Evolutionary conservation across 2,329 filamentous ascomycete species (phyloP), one percentile per base, ranked within the genome.

Genomic region (Tolypocladium tropicale): DNA sequence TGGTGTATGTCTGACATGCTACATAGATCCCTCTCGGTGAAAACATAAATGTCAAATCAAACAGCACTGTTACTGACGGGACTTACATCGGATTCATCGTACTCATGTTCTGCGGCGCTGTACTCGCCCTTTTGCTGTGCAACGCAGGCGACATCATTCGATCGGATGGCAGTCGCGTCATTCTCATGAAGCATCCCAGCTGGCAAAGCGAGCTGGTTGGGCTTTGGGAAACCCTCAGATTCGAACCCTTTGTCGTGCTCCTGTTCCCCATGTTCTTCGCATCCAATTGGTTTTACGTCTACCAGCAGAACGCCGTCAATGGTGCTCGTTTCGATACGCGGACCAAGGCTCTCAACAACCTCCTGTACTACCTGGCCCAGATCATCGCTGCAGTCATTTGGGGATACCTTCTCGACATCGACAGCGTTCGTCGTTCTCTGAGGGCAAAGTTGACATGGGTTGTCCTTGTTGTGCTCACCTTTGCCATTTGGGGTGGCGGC

Each of bases 11-110:
- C 36, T 39, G 12, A 39, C 18, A 39, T 18, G 18, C 36, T n/a
- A n/a, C 36, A 7, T 18, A 56, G 57, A 84, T 88, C 58, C 85
- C 85, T 6, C 80, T 90, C 6, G 86, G 79, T 59, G 78, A 88
- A 69, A 89, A 88, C 72, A 79, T 86, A 65, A 71, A 89, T 73
- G 78, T 72, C 60, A 78, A 59, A 41, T 48, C 69, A 11, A 43
- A 43, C n/a, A 69, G 70, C 51, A 74, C 75, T 12, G 85, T 89
- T 57, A 83, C 72, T 51, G 86, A 92, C 64, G 90, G 89, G 55
- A 95, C 90, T n/a, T 95, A 95, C 65, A 83, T 92, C 56, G 90
- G 85, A 37, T 94, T 95, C 74, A 84, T 95, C 60, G 78, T 94
- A n/a, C 82, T 95, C 62, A 94, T 91, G 76, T 77, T 88, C 54